Conservation (phyloP, 768 basidiomycete species). For the Boletales sp. region DNA sequence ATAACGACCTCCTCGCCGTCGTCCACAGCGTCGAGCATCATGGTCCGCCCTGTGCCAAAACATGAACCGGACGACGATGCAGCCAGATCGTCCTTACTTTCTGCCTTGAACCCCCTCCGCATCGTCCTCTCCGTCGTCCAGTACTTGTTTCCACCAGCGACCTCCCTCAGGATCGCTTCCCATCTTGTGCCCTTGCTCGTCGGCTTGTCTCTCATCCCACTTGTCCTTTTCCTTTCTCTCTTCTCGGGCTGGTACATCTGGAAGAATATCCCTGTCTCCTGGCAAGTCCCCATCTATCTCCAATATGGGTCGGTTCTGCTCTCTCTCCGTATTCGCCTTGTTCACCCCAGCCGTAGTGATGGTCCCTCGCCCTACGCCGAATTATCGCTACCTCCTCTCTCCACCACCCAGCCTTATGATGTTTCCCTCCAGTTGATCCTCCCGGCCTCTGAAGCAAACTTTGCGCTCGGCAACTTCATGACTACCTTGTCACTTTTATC, state of each 20-base stretch:
- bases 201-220: conserved; percentile 57
- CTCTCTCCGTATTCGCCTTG: neutral
- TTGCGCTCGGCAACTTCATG: conserved; percentile 85
- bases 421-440: conserved; percentile 63
- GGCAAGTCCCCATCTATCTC: conserved; percentile 65
- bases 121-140: neutral
- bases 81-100: neutral
- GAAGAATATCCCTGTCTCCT: conserved; percentile 65
- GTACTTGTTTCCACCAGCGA: conserved; percentile 9
- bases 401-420: conserved; percentile 68
- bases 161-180: conserved; percentile 41
- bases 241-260: conserved; percentile 74
- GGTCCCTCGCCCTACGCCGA: conserved; percentile 62
- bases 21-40: conserved; percentile 9
- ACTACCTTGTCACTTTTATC: conserved; percentile 57
- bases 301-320: conserved; percentile 69
- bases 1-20: conserved; percentile 9
- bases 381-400: conserved; percentile 46
- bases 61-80: conserved; percentile 14
- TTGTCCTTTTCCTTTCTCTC: conserved; percentile 56
- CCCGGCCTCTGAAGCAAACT: conserved; percentile 64
- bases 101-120: conserved; percentile 2
- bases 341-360: conserved; percentile 44
- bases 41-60: conserved; percentile 22
- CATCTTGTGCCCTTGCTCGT: conserved; percentile 65